Evolutionary conservation across 2,329 filamentous ascomycete genomes (phyloP), one percentile per base, ranked within the genome.

Genomic region (Colletotrichum neosansevieriae): DNA sequence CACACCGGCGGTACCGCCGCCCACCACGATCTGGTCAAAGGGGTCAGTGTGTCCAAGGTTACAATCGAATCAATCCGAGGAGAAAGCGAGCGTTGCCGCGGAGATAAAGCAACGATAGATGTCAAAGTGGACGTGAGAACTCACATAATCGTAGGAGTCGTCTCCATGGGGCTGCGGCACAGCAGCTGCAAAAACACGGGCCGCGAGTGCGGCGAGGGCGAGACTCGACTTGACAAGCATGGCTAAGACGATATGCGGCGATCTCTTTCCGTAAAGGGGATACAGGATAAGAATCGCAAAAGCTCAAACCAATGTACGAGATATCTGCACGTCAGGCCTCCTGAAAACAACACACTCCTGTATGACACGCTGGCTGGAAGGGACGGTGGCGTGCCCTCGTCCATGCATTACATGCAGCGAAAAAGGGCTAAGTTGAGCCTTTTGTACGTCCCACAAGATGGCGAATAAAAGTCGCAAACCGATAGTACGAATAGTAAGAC

Each of bases 1-100:
- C 15, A 72, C 56, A 19, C 78, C 78, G 9, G 77, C 77, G 9
- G 78, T 79, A 36, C 78, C 78, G 44, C 77, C 77, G 36, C 77
- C 77, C 4, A 79, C 74, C 58, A 79, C 72, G 67, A 79, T 72
- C 70, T 73, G 40, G 58, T 60, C 15, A 9, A 19, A 29, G 15
- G 38, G 13, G 29, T 32, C 13, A 40, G 62, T 56, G 32, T 65
- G 19, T 15, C 29, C 29, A 34, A 34, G 24, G 29, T 24, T 44
- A 11, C 11, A 51, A 36, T 38, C 15, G 5, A 40, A 29, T 34
- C 36, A 54, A 24, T 54, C 17, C 51, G 47, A 60, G 42, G 42
- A 6, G 1, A 11, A 47, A 58, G 21, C 21, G 3, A 21, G 21
- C 21, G 3, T 21, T 21, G 21, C 21, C 21, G 2, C 21, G 3